Conservation (phyloP, 169 alveolate genomes). For the Cytauxzoon felis region DNA sequence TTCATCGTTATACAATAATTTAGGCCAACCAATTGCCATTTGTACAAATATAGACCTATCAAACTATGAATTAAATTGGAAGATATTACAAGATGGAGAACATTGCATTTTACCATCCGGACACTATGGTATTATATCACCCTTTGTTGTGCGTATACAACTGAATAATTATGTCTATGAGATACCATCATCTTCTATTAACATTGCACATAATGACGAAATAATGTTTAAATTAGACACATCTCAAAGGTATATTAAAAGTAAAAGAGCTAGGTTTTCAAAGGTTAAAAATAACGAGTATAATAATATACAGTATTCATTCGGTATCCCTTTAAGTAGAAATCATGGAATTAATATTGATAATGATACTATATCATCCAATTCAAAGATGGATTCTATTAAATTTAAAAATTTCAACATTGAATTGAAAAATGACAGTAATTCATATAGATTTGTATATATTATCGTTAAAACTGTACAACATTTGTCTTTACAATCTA, state of each 20-base stretch:
- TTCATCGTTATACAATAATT: constrained; percentile 31
- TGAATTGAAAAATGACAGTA: constrained; percentile 4
- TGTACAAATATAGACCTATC: neutral
- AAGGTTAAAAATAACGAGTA: no score
- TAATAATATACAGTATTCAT: no score
- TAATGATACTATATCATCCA: no score
- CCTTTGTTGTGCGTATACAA: constrained; percentile 49
- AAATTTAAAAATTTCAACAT: no score
- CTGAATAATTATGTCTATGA: constrained; percentile 47
- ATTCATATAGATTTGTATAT: constrained; percentile 18
- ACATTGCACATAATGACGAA: constrained; percentile 37
- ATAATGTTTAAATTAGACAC: constrained; percentile 39
- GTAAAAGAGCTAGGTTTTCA: neutral
- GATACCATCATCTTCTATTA: constrained; percentile 40
- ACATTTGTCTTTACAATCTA: neutral
- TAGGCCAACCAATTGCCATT: constrained; percentile 51
- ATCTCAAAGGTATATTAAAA: neutral
- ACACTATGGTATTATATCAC: constrained; percentile 45
- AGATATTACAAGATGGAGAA: constrained; percentile 35
- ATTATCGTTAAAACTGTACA: constrained; percentile 49
- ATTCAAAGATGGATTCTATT: no score
- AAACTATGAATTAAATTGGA: constrained; percentile 24
- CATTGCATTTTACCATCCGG: constrained; percentile 34
- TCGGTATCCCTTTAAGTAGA: no score
- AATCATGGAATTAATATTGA: no score